These are phyloP conservation scores for Castanopsis chinensis DNA, from an alignment of 306 rosid genomes.

Conservation along the genomic window DNA sequence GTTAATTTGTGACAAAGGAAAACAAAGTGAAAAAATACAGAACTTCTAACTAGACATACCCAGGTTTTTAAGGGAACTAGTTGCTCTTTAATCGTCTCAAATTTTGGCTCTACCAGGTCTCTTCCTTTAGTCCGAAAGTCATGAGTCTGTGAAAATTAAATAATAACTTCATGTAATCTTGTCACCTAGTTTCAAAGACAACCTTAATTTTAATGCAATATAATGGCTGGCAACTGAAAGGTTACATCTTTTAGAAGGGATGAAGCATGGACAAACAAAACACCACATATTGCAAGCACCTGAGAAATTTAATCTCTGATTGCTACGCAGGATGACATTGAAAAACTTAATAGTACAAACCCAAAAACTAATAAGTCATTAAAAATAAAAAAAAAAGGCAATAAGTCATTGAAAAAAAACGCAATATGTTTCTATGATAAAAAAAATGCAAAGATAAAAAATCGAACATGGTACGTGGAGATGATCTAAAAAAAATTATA, in stretches of 20 bases:
- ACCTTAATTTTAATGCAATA: slow-evolving; percentile 7
- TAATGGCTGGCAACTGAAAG: neutral
- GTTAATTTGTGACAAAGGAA: slow-evolving; percentile 22
- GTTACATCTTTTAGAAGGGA: neutral
- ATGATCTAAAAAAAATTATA: neutral
- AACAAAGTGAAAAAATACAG: neutral
- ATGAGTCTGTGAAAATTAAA: slow-evolving; percentile 43
- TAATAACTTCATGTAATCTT: slow-evolving; percentile 9
- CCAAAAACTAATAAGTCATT: neutral
- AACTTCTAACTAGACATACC: slow-evolving; percentile 36
- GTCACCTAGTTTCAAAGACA: slow-evolving; percentile 7
- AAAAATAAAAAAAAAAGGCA: neutral
- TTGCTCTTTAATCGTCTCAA: slow-evolving; percentile 50
- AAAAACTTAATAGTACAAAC: neutral
- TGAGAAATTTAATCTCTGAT: neutral
- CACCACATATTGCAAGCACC: neutral
- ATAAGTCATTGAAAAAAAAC: no score
- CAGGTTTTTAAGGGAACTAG: slow-evolving; percentile 66
- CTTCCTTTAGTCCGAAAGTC: slow-evolving; percentile 64
- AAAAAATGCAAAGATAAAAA: neutral
- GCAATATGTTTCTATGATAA: neutral
- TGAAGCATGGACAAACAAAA: neutral
- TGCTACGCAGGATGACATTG: neutral
- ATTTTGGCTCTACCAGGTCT: slow-evolving; percentile 57
- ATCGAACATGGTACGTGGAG: neutral